These are phyloP conservation scores for Funneliformis geosporum DNA, from an alignment of 192 early-diverging fungal genomes.

Conservation along the genomic window DNA sequence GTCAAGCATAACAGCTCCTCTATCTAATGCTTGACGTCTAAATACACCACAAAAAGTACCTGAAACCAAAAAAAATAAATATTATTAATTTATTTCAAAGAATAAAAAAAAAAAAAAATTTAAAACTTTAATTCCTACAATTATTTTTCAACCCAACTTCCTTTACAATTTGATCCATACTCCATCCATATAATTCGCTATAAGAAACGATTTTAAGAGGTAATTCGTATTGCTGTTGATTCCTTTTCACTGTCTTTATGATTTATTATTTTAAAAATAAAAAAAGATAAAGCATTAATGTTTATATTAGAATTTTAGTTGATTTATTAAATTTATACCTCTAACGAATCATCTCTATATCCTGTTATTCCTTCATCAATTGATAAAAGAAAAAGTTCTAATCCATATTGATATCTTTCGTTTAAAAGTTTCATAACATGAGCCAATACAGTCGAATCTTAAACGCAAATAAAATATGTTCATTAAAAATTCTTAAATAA, in stretches of 20 bases:
- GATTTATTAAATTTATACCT: constrained; percentile 32
- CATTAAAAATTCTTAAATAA: neutral
- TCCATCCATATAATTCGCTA: constrained; percentile 95
- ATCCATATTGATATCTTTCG: constrained; percentile 87
- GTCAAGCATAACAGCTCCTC: constrained; percentile 86
- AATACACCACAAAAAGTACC: constrained; percentile 98
- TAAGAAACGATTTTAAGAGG: constrained; percentile 95
- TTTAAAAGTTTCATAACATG: constrained; percentile 93
- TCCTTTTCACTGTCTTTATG: constrained; percentile 84
- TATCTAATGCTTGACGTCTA: constrained; percentile 93
- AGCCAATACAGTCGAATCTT: constrained; percentile 95
- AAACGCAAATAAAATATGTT: too few relatives aligned
- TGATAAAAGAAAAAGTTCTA: constrained; percentile 89
- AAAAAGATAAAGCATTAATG: neutral
- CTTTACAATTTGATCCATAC: constrained; percentile 96
- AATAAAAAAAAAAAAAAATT: neutral
- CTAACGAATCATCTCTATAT: constrained; percentile 96
- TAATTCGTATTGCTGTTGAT: constrained; percentile 90
- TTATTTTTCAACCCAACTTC: constrained; percentile 97
- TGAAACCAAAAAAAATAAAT: neutral
- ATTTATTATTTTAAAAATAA: neutral
- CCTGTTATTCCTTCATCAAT: constrained; percentile 98
- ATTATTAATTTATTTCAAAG: neutral
- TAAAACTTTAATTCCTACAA: constrained; percentile 51
- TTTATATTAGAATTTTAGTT: neutral